Evolutionary conservation across 805 yeast genomes (phyloP).

Genomic region (Ogataea naganishii): DNA sequence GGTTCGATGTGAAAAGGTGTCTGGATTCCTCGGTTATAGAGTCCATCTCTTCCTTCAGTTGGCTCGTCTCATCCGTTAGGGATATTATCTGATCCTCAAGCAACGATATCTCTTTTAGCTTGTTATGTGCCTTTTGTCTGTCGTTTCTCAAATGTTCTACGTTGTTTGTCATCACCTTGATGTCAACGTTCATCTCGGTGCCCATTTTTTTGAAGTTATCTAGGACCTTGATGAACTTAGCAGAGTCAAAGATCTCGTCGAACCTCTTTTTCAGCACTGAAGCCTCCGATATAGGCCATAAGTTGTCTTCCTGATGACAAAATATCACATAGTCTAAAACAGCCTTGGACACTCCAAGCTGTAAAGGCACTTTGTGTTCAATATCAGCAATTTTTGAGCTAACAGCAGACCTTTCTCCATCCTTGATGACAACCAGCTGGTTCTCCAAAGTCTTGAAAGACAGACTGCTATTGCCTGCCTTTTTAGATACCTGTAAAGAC

Average conservation of each 20-base stretch:
- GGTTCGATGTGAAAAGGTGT: constrained; percentile 62
- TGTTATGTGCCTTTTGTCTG: constrained; percentile 58
- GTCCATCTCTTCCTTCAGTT: constrained; percentile 40
- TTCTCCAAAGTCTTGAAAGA: constrained; percentile 91
- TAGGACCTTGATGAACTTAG: constrained; percentile 83
- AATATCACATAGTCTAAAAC: constrained; percentile 87
- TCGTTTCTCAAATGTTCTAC: constrained; percentile 73
- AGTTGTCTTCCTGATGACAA: constrained; percentile 94
- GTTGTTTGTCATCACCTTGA: constrained; percentile 66
- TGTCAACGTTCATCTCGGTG: constrained; percentile 70
- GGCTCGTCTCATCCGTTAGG: constrained; percentile 39
- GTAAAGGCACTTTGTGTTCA: constrained; percentile 71
- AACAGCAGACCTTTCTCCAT: constrained; percentile 64
- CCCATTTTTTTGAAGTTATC: constrained; percentile 68
- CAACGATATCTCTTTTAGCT: constrained; percentile 36
- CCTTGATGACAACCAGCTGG: constrained; percentile 58
- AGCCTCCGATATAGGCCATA: constrained; percentile 96
- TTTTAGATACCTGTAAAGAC: constrained; percentile 65
- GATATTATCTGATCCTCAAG: constrained; percentile 34
- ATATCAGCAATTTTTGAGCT: constrained; percentile 80
- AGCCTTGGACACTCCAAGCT: constrained; percentile 82
- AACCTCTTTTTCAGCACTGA: constrained; percentile 80
- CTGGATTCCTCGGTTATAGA: constrained; percentile 51
- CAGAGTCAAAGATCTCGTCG: constrained; percentile 94
- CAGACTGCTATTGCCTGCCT: constrained; percentile 38